A percentile compares a stretch with the other conserved stretches of the same genome.
phyloP scores from a whole-genome alignment of 2,329 filamentous ascomycete genomes.

The Trichoderma koningiopsis region DNA sequence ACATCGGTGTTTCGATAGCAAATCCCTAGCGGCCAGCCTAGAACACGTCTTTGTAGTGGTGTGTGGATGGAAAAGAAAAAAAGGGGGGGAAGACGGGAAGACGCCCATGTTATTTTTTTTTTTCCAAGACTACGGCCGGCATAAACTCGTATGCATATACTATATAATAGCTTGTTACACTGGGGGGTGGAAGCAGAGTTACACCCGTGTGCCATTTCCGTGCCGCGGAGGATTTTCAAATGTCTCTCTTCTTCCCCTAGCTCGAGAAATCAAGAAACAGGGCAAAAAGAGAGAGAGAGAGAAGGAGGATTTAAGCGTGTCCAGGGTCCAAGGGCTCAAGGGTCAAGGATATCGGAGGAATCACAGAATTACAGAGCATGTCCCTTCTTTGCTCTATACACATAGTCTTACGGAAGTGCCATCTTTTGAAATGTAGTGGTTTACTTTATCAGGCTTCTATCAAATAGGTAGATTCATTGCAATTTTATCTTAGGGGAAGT shows the following conservation, averaged over 20 bases:
- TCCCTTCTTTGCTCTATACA: background rate
- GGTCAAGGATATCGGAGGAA: too few species aligned
- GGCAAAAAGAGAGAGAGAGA: background rate
- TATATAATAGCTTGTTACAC: background rate
- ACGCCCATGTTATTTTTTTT: background rate
- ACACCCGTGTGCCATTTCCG: constrained; percentile 24
- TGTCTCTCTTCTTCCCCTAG: background rate
- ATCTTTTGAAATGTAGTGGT: background rate
- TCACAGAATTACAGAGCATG: background rate
- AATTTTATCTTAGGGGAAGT: background rate
- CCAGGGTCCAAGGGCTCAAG: too few species aligned
- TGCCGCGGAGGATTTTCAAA: constrained; percentile 10
- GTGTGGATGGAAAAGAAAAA: background rate
- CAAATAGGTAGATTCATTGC: background rate
- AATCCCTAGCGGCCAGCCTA: background rate
- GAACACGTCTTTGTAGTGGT: background rate
- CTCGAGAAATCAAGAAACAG: background rate
- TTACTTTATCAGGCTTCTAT: background rate
- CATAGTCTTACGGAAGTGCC: background rate
- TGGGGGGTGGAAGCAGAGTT: background rate
- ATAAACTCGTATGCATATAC: background rate
- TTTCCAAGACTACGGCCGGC: background rate
- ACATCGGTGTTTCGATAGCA: background rate
- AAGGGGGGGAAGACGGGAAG: background rate
- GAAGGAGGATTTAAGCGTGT: background rate